phyloP scores from a whole-genome alignment of 2,329 filamentous ascomycete species.

The Penicillium psychrosexuale region DNA sequence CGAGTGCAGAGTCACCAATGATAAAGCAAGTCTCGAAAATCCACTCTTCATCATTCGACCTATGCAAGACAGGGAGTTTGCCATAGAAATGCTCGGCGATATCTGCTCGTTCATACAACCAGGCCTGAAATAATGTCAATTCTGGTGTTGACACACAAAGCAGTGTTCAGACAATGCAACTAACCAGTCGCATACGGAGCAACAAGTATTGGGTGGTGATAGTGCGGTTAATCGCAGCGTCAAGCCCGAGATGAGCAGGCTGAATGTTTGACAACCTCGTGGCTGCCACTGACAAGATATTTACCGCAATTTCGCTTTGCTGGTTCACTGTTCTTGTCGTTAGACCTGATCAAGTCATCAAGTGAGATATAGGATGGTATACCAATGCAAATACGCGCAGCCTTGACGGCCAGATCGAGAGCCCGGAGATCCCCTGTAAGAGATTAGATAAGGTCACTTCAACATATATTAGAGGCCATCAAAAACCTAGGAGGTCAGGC shows the following conservation, averaged over 20 bases:
- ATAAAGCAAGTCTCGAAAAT: conserved; percentile 68
- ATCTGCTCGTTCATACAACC: conserved; percentile 68
- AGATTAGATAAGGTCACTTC: neutral
- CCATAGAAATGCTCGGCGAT: conserved; percentile 75
- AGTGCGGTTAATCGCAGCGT: conserved; percentile 11
- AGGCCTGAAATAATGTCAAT: conserved; percentile 56
- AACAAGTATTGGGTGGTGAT: conserved; percentile 59
- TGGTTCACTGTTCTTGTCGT: conserved; percentile 43
- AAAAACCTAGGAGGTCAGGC: neutral
- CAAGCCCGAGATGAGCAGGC: conserved; percentile 5
- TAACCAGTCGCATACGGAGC: conserved; percentile 64
- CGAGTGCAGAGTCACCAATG: conserved; percentile 62
- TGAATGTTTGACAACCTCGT: conserved; percentile 48
- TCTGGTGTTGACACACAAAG: neutral
- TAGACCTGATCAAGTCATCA: conserved; percentile 12
- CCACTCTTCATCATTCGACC: conserved; percentile 47
- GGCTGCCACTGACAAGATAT: conserved; percentile 63
- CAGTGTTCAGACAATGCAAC: conserved; percentile 17
- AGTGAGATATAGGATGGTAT: conserved; percentile 23
- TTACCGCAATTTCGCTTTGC: conserved; percentile 57
- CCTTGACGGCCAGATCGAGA: conserved; percentile 65
- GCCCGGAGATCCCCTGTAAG: conserved; percentile 45
- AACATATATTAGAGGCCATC: neutral
- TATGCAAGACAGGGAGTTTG: conserved; percentile 49
- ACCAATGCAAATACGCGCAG: conserved; percentile 62